phyloP scores from a whole-genome alignment of 2,329 filamentous ascomycete species.

The Xylaria sp. region DNA sequence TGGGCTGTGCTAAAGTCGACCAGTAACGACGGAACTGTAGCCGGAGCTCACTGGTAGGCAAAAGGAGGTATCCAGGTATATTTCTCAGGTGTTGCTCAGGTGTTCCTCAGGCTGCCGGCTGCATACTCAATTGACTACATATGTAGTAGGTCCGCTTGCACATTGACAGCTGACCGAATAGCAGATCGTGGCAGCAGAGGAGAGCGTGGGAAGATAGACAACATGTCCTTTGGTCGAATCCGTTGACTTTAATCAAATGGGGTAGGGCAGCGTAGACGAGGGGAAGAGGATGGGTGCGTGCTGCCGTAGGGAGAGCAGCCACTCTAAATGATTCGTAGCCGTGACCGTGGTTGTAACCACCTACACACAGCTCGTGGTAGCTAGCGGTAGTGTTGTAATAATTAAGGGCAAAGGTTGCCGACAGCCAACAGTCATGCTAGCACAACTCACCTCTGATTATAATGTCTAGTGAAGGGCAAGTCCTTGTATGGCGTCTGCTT shows the following conservation, averaged over 20 bases:
- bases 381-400: slow-evolving; percentile 22
- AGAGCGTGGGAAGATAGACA: neutral
- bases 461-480: slow-evolving; percentile 4
- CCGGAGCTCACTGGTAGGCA: slow-evolving; percentile 13
- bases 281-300: slow-evolving; percentile 11
- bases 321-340: neutral
- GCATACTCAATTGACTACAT: slow-evolving; percentile 15
- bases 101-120: slow-evolving; percentile 9
- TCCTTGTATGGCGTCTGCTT: slow-evolving; percentile 9
- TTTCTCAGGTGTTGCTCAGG: slow-evolving; percentile 5
- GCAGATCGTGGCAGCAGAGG: slow-evolving; percentile 4
- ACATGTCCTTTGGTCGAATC: neutral
- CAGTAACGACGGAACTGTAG: slow-evolving; percentile 23
- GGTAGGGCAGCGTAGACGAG: slow-evolving; percentile 13
- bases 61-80: slow-evolving; percentile 22
- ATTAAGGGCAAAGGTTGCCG: slow-evolving; percentile 15
- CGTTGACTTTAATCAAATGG: slow-evolving; percentile 2
- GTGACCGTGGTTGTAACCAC: slow-evolving; percentile 5
- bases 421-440: slow-evolving; percentile 13
- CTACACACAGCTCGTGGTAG: slow-evolving; percentile 22
- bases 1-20: slow-evolving; percentile 29
- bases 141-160: slow-evolving; percentile 6
- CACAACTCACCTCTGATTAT: slow-evolving; percentile 27
- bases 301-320: slow-evolving; percentile 12
- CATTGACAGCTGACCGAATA: slow-evolving; percentile 8